Base-by-base conservation (phyloP, 495 filamentous ascomycete species). In the Penicillium coffeae region DNA sequence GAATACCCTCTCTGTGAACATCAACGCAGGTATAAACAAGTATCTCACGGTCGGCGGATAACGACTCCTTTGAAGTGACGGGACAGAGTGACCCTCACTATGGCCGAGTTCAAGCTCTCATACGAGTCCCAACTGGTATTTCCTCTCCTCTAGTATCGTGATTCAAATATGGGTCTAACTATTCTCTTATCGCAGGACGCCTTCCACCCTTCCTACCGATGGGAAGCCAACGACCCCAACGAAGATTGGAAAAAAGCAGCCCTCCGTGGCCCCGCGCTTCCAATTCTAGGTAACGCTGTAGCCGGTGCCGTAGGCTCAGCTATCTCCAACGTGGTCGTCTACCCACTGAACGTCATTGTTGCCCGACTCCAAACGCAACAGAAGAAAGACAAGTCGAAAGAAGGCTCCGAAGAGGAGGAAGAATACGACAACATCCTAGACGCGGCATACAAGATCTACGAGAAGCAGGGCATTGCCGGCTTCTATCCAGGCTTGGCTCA, bases 341-440 rank as follows among this genome's bases (percentile, higher is more conserved):
- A 95, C 63, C 91, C 92, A 2, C 78, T 96, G 19, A 86, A 87
- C 59, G 77, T 95, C n/a, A 83, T 91, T 46, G 84, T 90, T 50
- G 89, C 90, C 13, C 79, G 90, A 10, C 78, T 95, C 3, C 90
- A 95, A 66, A 87, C 88, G 10, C 89, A 95, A 64, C 77, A 80
- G 34, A 82, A 81, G 48, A 70, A 30, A 3, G 44, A 30, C 6
- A 35, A 56, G 21, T 32, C 48, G 13, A 44, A 52, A 25, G 66
- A 72, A 10, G 34, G 72, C 40, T 60, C 51, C 8, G 70, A 76
- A 3, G 42, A 45, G n/a, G 42, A 44, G 27, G 18, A 38, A 46
- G 63, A 69, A 32, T 87, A 93, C 65, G 66, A 60, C 10, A 74
- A 75, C 32, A 64, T 93, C 37, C 15, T 75, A 16, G 88, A 90